A percentile compares a stretch with the other conserved stretches of the same genome.
Evolutionary conservation across 768 basidiomycete genomes (phyloP).

Genomic region (Hygrocybe coccinea): DNA sequence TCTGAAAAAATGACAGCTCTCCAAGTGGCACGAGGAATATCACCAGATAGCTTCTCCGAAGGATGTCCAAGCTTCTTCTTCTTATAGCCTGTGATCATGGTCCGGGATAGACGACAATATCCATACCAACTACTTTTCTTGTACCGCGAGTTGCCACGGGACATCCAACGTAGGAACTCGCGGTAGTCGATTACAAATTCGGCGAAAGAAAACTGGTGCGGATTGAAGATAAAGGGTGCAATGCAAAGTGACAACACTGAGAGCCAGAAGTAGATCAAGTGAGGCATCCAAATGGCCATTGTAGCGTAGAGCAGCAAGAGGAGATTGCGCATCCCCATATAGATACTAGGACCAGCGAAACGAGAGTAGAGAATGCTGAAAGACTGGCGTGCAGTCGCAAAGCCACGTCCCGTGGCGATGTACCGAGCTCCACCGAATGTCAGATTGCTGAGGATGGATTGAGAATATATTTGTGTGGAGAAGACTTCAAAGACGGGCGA

Average conservation of each 20-base stretch:
- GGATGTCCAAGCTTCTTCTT: conserved; percentile 98
- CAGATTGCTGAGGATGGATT: conserved; percentile 94
- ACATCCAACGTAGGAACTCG: conserved; percentile 99
- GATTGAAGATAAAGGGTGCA: conserved; percentile 98
- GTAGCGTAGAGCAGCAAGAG: conserved; percentile 87
- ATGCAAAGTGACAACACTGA: conserved; percentile 92
- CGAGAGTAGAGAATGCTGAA: conserved; percentile 97
- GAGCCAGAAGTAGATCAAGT: conserved; percentile 98
- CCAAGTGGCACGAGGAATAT: conserved; percentile 91
- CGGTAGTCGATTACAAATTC: conserved; percentile 99
- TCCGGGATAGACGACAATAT: conserved; percentile 94
- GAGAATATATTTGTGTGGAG: conserved; percentile 96
- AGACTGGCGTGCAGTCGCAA: conserved; percentile 92
- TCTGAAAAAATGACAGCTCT: conserved; percentile 77
- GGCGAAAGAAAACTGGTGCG: conserved; percentile 96
- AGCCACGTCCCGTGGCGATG: conserved; percentile 98
- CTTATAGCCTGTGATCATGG: conserved; percentile 98
- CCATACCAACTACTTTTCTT: conserved; percentile 99
- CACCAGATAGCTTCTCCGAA: conserved; percentile 93
- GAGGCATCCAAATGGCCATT: conserved; percentile 87
- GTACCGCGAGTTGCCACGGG: conserved; percentile 91
- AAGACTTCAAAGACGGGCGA: conserved; percentile 99
- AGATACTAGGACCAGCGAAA: conserved; percentile 99
- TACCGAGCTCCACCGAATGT: conserved; percentile 98
- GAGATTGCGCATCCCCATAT: conserved; percentile 95